Evolutionary conservation across 1,284 basidiomycete genomes (phyloP), one percentile per base, ranked within the genome.

Genomic region (Chalciporus sp.): DNA sequence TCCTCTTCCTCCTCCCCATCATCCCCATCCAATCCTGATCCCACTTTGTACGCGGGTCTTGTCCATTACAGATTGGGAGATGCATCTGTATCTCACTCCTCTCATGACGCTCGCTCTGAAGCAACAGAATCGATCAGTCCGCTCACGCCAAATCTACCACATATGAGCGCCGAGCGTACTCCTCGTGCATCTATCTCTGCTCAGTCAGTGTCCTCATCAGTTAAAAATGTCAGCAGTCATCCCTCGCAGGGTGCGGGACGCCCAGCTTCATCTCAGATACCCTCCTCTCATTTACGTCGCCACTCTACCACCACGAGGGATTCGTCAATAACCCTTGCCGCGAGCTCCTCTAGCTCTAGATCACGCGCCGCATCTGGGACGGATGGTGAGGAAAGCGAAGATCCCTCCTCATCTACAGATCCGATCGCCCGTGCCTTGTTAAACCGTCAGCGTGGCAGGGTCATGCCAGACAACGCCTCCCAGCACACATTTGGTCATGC

Each of bases 151-250:
- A 26, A 53, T 23, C 11, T 51, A 11, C 64, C 39, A n/a, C 62
- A 44, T 7, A 16, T 53, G 42, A 70, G 62, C 39, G 60, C 74
- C 35, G 81, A 83, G 64, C 76, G 76, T 42, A 84, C 82, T 1
- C 82, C 82, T 20, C 76, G 82, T 42, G 81, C 81, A 3, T 82
- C 81, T 28, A 72, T 83, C 43, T 73, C 74, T 39, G 64, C 62
- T n/a, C 65, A 71, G 7, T 17, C 55, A 52, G 61, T 52, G 63
- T 62, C 58, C 49, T 44, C 51, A 42, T 56, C 59, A 29, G 49
- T 53, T 37, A 59, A 44, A 11, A 39, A 47, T 51, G 59, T 61
- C 57, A 56, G 69, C 67, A 74, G 71, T 74, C 73, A 74, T 76
- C 70, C 74, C 58, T 71, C 74, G 69, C 76, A 76, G 58, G 59